Evolutionary conservation across 2,329 filamentous ascomycete species (phyloP).

Genomic region (Trichoderma atroviride): DNA sequence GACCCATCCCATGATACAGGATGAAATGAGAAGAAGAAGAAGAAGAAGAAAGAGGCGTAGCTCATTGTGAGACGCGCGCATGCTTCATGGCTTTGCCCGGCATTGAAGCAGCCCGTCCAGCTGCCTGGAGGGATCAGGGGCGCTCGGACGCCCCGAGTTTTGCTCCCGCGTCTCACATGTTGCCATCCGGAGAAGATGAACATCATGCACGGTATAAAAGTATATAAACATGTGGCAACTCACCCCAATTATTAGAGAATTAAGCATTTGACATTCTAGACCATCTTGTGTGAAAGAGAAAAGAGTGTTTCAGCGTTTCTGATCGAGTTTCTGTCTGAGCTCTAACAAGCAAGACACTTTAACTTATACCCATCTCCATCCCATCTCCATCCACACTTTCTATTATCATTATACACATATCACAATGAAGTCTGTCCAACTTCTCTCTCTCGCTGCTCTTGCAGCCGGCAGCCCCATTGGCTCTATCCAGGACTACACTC

Average conservation of each 20-base stretch:
- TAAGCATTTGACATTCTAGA: neutral
- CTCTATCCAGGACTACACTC: conserved; percentile 34
- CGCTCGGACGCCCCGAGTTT: conserved; percentile 8
- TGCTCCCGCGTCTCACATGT: conserved; percentile 11
- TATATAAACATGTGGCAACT: conserved; percentile 4
- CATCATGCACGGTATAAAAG: neutral
- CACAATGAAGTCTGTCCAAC: conserved; percentile 22
- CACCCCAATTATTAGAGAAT: neutral
- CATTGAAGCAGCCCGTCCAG: neutral
- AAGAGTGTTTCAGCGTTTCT: neutral
- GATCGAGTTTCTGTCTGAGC: neutral
- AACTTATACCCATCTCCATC: neutral
- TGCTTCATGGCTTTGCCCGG: neutral
- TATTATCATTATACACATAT: neutral
- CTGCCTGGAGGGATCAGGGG: conserved; percentile 15
- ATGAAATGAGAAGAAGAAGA: neutral
- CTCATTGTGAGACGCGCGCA: neutral
- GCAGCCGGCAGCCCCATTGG: conserved; percentile 34
- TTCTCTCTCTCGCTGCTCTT: conserved; percentile 36
- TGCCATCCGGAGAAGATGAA: neutral
- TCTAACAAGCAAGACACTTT: neutral
- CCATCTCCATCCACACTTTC: neutral
- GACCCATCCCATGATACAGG: neutral
- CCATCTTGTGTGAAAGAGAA: neutral
- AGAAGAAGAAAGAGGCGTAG: neutral